Base-by-base conservation (phyloP, 331 rosid species). In the Cucumis variabilis region DNA sequence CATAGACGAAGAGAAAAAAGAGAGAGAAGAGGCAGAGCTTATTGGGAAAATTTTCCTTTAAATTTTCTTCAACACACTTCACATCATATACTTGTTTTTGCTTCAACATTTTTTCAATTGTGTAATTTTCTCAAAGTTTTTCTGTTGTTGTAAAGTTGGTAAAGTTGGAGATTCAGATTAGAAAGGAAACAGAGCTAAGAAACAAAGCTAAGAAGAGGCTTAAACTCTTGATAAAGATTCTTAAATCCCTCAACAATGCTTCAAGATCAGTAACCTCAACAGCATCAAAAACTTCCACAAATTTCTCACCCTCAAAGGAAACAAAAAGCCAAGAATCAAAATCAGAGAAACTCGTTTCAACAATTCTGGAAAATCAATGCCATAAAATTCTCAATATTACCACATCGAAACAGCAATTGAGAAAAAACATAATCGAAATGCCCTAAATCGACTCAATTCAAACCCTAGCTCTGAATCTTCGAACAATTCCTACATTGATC, bases 201-300 rank as follows among this genome's bases (percentile, higher is more conserved):
- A 90, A 93, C 87, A 97, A 78, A 89, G 95, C 98, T 19, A 93
- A 95, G 88, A 95, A 87, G 89, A 97, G 89, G 92, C 97, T 95
- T 68, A 88, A 73, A 44, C 81, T 87, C 79, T 89, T 97, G 73
- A 93, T 73, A 90, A 91, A 89, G 58, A 95, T 90, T 94, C 91
- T 95, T 87, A 90, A 91, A 72, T 91, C 94, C 85, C 88, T 92
- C 80, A 90, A 88, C 70, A 85, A 81, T 77, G 60, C 91, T 21
- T 78, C 91, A 37, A 33, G 67, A 73, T 88, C 91, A 78, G 90
- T 85, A 46, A 84, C 87, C 84, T 88, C 93, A 87, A 91, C 87
- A 90, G 90, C 87, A 23, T 90, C 94, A 1, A 94, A 91, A 85
- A 92, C 24, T 73, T 73, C 60, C 55, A 28, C 88, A 74, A 62